Evolutionary conservation across 345 rosid genomes (phyloP).

Genomic region (Salix brachista): DNA sequence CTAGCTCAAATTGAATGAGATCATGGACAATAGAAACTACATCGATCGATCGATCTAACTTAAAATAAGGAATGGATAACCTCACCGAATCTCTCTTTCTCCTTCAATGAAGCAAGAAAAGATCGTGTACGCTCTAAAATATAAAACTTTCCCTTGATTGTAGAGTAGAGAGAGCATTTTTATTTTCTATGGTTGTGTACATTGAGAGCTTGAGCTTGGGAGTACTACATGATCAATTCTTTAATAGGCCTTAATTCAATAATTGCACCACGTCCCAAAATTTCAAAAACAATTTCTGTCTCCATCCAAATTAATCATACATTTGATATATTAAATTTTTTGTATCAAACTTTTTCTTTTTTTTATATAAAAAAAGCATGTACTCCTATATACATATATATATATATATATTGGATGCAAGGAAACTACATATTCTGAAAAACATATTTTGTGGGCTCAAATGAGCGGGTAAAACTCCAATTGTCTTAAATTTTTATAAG

Average conservation of each 20-base stretch:
- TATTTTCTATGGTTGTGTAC: neutral
- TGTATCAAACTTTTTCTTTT: neutral
- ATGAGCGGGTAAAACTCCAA: fast-evolving
- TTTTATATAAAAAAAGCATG: too few relatives aligned
- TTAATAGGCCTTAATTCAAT: neutral
- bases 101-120: conserved; percentile 4
- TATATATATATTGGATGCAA: too few relatives aligned
- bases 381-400: too few relatives aligned
- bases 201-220: conserved; percentile 2
- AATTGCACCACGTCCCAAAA: neutral
- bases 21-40: neutral
- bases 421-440: too few relatives aligned
- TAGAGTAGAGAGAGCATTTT: neutral
- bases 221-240: neutral
- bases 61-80: neutral
- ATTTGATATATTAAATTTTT: neutral
- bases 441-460: fast-evolving
- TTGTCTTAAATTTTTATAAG: too few relatives aligned
- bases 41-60: neutral
- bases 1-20: conserved; percentile 4
- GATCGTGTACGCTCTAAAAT: neutral
- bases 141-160: neutral
- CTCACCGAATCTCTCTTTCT: neutral
- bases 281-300: neutral
- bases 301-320: neutral